phyloP scores from a whole-genome alignment of 169 alveolate genomes.

The Eimeria falciformis region DNA sequence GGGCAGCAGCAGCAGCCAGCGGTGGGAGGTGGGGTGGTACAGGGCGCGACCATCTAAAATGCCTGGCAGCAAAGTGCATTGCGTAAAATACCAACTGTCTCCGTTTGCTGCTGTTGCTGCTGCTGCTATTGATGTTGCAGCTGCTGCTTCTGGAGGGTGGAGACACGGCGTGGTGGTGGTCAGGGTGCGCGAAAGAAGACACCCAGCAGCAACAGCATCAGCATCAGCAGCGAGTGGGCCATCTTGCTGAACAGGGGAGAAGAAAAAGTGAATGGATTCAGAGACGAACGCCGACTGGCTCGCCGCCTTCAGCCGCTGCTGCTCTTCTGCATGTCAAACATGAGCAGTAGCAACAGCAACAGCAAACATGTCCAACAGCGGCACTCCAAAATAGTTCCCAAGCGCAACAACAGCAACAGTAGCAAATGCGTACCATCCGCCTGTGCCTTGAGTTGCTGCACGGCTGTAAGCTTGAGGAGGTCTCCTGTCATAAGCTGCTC shows the following conservation, averaged over 20 bases:
- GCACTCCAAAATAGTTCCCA: background rate
- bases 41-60: background rate
- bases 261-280: background rate
- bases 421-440: background rate
- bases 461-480: conserved; percentile 21
- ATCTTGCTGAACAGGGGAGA: background rate
- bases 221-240: background rate
- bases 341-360: background rate
- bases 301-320: conserved; percentile 47
- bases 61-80: conserved; percentile 16
- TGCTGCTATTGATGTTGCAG: no score
- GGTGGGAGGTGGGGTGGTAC: conserved; percentile 18
- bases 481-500: conserved; percentile 6
- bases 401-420: conserved; percentile 10
- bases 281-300: conserved; percentile 42
- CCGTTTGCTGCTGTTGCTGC: no score
- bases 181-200: conserved; percentile 17
- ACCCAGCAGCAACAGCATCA: background rate
- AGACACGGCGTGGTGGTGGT: background rate
- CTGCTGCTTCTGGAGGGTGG: background rate
- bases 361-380: background rate
- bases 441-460: conserved; percentile 7
- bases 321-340: background rate
- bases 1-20: conserved; percentile 51
- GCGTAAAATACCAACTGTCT: background rate